Evolutionary conservation across 768 basidiomycete species (phyloP), one percentile per base, ranked within the genome.

Genomic region (Sistotremastrum suecicum): DNA sequence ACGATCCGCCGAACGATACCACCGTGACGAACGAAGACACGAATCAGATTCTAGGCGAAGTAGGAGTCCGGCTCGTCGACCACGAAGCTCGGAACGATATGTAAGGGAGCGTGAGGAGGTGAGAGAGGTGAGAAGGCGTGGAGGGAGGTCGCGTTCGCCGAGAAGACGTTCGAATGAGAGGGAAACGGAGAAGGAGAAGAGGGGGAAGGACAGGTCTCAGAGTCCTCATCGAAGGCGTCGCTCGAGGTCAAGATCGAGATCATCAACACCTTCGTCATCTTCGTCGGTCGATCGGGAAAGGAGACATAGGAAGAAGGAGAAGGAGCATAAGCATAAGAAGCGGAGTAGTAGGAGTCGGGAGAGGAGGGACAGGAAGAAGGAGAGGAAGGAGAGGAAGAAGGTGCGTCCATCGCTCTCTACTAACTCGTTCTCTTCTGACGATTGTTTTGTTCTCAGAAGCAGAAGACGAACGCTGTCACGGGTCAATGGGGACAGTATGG

Each of bases 401-500:
- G 72, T 72, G 56, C 69, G 68, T 56, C n/a, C n/a, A n/a, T n/a
- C n/a, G n/a, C n/a, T n/a, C n/a, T n/a, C n/a, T n/a, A n/a, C n/a
- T n/a, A n/a, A n/a, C n/a, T n/a, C n/a, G n/a, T n/a, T n/a, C n/a
- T n/a, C n/a, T n/a, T n/a, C n/a, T n/a, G n/a, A n/a, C n/a, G n/a
- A n/a, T n/a, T n/a, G n/a, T n/a, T n/a, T n/a, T n/a, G n/a, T n/a
- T n/a, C n/a, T n/a, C n/a, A n/a, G 66, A 67, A 80, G 65, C 79
- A 79, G 60, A 75, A 76, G 52, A 70, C 68, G 7, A 66, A 65
- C 12, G 71, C 66, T 33, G 63, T 66, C 30, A 72, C 74, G 7
- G 67, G 76, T 11, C 80, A 88, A 52, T 95, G 89, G 89, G 91
- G 91, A 10, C 89, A 86, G 61, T 82, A 84, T 61, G 91, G 91